A percentile compares a stretch with the other conserved stretches of the same genome.
phyloP scores from a whole-genome alignment of 2,329 filamentous ascomycete species.

The Parascedosporium putredinis region DNA sequence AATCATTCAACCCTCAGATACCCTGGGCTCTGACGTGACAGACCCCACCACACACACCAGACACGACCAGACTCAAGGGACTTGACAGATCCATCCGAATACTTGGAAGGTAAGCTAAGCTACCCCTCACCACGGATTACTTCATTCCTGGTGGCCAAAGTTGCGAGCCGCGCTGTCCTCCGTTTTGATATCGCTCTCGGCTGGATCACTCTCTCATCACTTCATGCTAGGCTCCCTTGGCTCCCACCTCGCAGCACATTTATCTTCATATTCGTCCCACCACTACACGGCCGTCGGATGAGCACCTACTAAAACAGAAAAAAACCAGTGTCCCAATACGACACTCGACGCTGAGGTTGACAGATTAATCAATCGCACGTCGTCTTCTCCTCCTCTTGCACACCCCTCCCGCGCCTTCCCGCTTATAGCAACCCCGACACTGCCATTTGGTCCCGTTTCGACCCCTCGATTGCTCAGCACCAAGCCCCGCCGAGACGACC shows the following conservation, averaged over 20 bases:
- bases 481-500: neutral
- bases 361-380: no score
- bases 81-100: constrained; percentile 1
- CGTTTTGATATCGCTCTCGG: neutral
- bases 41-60: neutral
- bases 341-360: no score
- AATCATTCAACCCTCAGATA: no score
- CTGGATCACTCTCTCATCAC: neutral
- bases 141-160: no score
- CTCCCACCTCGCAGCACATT: no score
- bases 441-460: neutral
- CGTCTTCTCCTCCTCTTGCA: no score
- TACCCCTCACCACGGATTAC: neutral
- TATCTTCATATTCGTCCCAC: no score
- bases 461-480: neutral
- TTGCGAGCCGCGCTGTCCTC: neutral
- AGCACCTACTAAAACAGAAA: no score
- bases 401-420: neutral
- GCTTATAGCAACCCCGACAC: neutral
- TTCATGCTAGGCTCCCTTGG: no score
- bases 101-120: neutral
- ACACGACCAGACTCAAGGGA: neutral
- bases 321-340: no score
- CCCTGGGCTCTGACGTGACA: neutral
- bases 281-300: no score